A percentile compares a stretch with the other conserved stretches of the same genome.
Conservation (phyloP, 2,329 filamentous ascomycete species). For the Hypoxylon sp. region DNA sequence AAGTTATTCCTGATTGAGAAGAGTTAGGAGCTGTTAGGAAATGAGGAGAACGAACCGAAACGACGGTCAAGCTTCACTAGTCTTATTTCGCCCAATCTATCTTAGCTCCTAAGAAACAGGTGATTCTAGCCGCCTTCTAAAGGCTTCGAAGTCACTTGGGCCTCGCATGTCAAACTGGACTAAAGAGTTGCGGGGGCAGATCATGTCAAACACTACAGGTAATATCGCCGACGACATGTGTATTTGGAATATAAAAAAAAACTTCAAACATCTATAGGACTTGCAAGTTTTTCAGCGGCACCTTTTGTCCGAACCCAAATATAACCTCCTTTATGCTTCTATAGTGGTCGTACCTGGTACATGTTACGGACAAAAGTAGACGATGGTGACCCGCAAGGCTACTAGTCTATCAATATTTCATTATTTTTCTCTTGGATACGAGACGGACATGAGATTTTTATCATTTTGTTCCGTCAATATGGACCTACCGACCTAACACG, state of each 20-base stretch:
- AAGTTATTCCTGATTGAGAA: constrained; percentile 13
- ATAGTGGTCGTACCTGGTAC: not conserved
- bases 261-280: constrained; percentile 10
- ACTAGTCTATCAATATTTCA: constrained; percentile 4
- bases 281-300: constrained; percentile 5
- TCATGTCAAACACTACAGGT: constrained; percentile 26
- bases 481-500: not conserved
- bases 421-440: not conserved
- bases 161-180: constrained; percentile 24
- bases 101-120: constrained; percentile 21
- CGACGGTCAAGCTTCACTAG: constrained; percentile 22
- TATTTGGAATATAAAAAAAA: constrained; percentile 4
- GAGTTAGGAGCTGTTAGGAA: constrained; percentile 1
- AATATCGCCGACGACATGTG: constrained; percentile 14
- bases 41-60: constrained; percentile 23
- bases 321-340: constrained; percentile 5
- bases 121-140: constrained; percentile 40
- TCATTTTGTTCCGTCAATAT: not conserved
- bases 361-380: constrained; percentile 11
- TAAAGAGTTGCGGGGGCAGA: constrained; percentile 23
- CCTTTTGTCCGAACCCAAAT: constrained; percentile 19
- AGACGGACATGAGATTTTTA: constrained; percentile 5
- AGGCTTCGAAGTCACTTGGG: constrained; percentile 30
- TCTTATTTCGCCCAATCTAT: constrained; percentile 27
- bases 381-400: constrained; percentile 28